A percentile compares a stretch with the other conserved stretches of the same genome.
phyloP scores from a whole-genome alignment of 441 rosid species.

The Erodium trifolium region DNA sequence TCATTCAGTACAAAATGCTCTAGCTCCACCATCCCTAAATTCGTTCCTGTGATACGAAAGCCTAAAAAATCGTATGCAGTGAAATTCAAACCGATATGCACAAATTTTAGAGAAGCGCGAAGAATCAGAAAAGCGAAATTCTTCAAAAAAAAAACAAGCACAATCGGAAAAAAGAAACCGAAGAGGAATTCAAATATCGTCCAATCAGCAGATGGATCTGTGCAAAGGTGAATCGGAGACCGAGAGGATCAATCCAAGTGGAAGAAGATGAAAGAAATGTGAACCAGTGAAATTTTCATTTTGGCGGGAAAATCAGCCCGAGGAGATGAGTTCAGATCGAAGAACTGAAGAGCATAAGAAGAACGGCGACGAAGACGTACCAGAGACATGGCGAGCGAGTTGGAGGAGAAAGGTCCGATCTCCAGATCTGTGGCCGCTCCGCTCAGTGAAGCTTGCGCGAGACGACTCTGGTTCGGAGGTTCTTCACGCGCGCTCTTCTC shows the following conservation, averaged over 20 bases:
- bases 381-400: slow-evolving; percentile 4
- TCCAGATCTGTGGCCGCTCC: neutral
- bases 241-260: too few relatives aligned
- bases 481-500: neutral
- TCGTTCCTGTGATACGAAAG: neutral
- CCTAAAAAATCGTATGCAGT: neutral
- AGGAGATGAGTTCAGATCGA: slow-evolving; percentile 1
- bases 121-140: neutral
- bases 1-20: neutral
- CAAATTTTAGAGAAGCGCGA: neutral
- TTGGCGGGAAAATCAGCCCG: neutral
- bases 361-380: neutral
- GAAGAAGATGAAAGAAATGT: too few relatives aligned
- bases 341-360: neutral
- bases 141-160: neutral
- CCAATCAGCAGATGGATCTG: too few relatives aligned
- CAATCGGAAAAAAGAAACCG: too few relatives aligned
- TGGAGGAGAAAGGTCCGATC: neutral
- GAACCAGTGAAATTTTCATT: neutral
- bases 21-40: neutral
- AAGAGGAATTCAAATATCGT: too few relatives aligned
- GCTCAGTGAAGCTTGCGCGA: neutral
- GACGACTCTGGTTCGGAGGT: neutral
- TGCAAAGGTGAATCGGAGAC: too few relatives aligned
- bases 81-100: neutral